Conservation (phyloP, 2,329 filamentous ascomycete genomes). For the Teratosphaeria destructans region DNA sequence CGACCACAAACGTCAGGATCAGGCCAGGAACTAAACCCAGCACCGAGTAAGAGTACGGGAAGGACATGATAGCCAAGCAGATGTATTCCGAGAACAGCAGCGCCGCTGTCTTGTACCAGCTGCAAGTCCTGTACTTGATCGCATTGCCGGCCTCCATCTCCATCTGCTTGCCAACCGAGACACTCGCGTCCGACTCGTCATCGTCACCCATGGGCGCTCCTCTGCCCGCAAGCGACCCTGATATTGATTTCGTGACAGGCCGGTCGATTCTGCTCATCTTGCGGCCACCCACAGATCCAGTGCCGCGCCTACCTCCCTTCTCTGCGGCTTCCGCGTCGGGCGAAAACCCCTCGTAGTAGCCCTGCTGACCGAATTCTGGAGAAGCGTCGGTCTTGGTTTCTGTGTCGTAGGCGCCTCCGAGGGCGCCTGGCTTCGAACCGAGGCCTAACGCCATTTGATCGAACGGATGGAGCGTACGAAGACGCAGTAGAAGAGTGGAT, state of each 20-base stretch:
- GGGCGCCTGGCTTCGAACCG: neutral
- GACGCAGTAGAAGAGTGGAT: conserved; percentile 16
- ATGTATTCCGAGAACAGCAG: conserved; percentile 93
- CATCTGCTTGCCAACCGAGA: conserved; percentile 55
- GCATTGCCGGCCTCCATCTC: conserved; percentile 64
- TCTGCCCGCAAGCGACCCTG: conserved; percentile 9
- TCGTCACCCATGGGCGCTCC: conserved; percentile 14
- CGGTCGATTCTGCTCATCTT: conserved; percentile 34
- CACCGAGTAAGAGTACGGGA: conserved; percentile 83
- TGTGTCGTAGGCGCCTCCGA: neutral
- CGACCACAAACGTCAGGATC: conserved; percentile 71
- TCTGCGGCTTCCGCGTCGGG: conserved; percentile 13
- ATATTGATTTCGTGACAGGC: conserved; percentile 26
- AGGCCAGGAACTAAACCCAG: conserved; percentile 79
- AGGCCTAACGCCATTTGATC: conserved; percentile 42
- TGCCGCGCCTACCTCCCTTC: conserved; percentile 19
- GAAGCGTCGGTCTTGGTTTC: neutral
- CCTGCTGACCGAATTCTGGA: conserved; percentile 10
- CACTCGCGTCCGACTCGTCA: conserved; percentile 29
- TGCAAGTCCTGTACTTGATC: conserved; percentile 88
- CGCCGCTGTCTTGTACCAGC: conserved; percentile 88
- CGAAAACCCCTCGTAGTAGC: conserved; percentile 18
- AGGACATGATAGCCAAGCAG: conserved; percentile 87
- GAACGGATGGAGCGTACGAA: conserved; percentile 35
- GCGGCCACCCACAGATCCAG: conserved; percentile 15